These are phyloP conservation scores for Exsudoporus floridanus DNA, from an alignment of 1,284 basidiomycete genomes.

Conservation along the genomic window DNA sequence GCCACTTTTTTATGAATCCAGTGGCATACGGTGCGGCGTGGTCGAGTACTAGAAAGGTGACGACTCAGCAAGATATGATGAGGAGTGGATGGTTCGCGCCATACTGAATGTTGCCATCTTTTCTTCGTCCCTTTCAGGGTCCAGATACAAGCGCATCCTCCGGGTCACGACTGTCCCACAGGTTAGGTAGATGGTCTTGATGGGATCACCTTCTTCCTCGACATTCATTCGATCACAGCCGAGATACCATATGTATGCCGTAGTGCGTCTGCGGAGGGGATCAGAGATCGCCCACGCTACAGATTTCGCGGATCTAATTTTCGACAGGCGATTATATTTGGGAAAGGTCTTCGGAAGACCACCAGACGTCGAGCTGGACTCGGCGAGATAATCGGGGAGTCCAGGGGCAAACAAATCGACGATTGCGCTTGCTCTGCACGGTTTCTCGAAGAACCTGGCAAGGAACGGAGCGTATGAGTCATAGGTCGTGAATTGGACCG, in stretches of 20 bases:
- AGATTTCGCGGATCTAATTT: background rate
- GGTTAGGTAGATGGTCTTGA: background rate
- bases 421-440: constrained; percentile 9
- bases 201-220: background rate
- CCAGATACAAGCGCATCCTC: background rate
- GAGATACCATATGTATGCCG: background rate
- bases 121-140: constrained; percentile 9
- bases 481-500: constrained; percentile 17
- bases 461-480: constrained; percentile 17
- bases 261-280: constrained; percentile 2
- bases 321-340: constrained; percentile 5
- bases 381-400: constrained; percentile 13
- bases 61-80: background rate
- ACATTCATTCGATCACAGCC: background rate
- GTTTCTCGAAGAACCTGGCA: constrained; percentile 8
- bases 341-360: constrained; percentile 9
- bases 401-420: constrained; percentile 22
- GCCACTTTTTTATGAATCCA: constrained; percentile 17
- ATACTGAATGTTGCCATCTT: constrained; percentile 21
- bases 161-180: background rate
- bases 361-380: constrained; percentile 25
- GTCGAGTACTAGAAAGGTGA: constrained; percentile 10
- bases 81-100: background rate
- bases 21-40: constrained; percentile 20
- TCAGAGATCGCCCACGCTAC: background rate